These are phyloP conservation scores for Penicillium griseofulvum DNA, from an alignment of 2,329 filamentous ascomycete genomes.

Conservation along the genomic window DNA sequence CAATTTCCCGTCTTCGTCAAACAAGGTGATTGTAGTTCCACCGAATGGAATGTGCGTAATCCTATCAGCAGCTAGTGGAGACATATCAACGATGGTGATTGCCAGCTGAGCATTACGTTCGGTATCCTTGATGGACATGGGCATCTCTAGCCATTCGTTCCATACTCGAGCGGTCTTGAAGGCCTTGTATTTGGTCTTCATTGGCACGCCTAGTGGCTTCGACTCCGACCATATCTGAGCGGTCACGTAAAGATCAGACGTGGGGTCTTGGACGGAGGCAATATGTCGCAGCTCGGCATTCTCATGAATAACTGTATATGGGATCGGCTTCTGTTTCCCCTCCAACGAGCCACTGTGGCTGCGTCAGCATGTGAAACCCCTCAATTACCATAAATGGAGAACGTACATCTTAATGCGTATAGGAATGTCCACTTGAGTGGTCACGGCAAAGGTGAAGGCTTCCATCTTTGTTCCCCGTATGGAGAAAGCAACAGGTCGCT, in stretches of 20 bases:
- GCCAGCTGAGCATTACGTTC: conserved; percentile 80
- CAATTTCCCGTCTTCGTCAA: conserved; percentile 86
- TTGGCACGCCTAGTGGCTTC: conserved; percentile 85
- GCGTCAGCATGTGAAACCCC: conserved; percentile 3
- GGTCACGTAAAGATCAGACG: conserved; percentile 90
- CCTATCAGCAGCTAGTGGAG: conserved; percentile 69
- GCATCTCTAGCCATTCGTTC: conserved; percentile 95
- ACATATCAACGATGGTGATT: conserved; percentile 93
- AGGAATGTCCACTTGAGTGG: conserved; percentile 75
- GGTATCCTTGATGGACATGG: conserved; percentile 77
- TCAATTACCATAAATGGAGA: background rate
- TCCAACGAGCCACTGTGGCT: conserved; percentile 66
- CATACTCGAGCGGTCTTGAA: conserved; percentile 74
- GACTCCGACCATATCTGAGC: conserved; percentile 94
- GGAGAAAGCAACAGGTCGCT: background rate
- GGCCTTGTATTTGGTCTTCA: conserved; percentile 88
- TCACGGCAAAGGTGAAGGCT: conserved; percentile 91
- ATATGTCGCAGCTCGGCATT: conserved; percentile 79
- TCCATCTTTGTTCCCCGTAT: conserved; percentile 61
- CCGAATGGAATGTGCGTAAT: conserved; percentile 84
- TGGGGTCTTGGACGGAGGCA: conserved; percentile 76
- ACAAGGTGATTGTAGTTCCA: conserved; percentile 87
- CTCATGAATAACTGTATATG: conserved; percentile 74
- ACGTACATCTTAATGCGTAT: conserved; percentile 63
- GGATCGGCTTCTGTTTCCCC: conserved; percentile 71